A percentile compares a stretch with the other conserved stretches of the same genome.
Evolutionary conservation across 768 basidiomycete genomes (phyloP).

Genomic region (Dictyophora rubrovolvata): DNA sequence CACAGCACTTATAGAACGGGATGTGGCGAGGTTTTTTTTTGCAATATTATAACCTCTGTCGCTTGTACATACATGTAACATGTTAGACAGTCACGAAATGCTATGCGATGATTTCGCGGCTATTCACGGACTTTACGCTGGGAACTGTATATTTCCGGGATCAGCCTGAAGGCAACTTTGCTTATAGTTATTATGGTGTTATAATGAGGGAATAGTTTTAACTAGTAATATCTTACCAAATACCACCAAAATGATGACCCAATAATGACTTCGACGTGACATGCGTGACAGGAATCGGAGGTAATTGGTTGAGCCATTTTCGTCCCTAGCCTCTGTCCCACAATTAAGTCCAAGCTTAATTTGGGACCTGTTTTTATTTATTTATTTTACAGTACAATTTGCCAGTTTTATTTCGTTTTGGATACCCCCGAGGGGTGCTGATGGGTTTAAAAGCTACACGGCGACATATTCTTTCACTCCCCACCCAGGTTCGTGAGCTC

Average conservation of each 20-base stretch:
- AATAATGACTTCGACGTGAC: too few relatives aligned
- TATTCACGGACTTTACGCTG: too few relatives aligned
- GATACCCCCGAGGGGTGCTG: not conserved
- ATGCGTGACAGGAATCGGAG: too few relatives aligned
- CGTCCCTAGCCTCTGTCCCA: not conserved
- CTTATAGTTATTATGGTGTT: too few relatives aligned
- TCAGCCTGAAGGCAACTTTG: too few relatives aligned
- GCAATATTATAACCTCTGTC: constrained; percentile 45
- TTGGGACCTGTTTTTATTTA: not conserved
- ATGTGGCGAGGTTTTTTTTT: constrained; percentile 34
- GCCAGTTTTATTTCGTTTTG: not conserved
- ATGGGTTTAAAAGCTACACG: not conserved
- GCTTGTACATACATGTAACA: constrained; percentile 41
- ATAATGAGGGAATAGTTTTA: too few relatives aligned
- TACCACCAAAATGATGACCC: too few relatives aligned
- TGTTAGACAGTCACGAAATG: too few relatives aligned
- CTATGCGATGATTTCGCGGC: too few relatives aligned
- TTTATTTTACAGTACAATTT: not conserved
- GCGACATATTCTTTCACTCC: not conserved
- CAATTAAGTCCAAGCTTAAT: too few relatives aligned
- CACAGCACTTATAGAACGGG: constrained; percentile 30
- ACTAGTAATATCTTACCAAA: too few relatives aligned
- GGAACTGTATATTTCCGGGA: too few relatives aligned
- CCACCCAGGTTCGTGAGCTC: not conserved
- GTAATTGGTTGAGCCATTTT: not conserved